Evolutionary conservation across 139 green algal species (phyloP).

Genomic region (Trebouxia sp.): DNA sequence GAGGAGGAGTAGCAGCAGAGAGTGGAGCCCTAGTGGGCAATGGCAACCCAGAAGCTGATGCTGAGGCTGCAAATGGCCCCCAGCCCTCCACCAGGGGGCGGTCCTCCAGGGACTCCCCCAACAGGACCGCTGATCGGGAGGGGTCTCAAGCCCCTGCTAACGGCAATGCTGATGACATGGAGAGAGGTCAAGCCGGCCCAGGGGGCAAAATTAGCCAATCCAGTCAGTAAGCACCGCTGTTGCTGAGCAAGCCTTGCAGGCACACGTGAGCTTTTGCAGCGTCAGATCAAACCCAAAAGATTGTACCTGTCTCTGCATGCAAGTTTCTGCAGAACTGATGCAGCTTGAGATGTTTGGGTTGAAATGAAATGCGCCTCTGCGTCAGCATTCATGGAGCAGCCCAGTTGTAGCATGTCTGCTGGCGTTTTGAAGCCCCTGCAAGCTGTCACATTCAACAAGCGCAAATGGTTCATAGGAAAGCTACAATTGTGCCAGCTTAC

Average conservation of each 20-base stretch:
- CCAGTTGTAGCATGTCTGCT: too few relatives aligned
- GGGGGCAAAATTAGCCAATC: not conserved
- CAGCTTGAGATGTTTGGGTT: too few relatives aligned
- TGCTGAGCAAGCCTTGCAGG: too few relatives aligned
- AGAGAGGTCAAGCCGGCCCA: not conserved
- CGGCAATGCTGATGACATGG: conserved; percentile 11
- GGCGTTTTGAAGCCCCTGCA: too few relatives aligned
- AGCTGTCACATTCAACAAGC: too few relatives aligned
- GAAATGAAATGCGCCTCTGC: too few relatives aligned
- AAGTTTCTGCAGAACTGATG: too few relatives aligned
- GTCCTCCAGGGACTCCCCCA: not conserved
- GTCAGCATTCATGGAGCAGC: too few relatives aligned
- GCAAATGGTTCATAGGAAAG: too few relatives aligned
- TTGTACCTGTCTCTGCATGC: too few relatives aligned
- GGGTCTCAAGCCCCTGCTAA: not conserved
- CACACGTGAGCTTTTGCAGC: too few relatives aligned
- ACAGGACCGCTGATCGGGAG: not conserved
- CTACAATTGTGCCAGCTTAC: too few relatives aligned
- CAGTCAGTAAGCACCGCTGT: not conserved
- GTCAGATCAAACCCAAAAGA: not conserved
- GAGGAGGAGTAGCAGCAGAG: not conserved
- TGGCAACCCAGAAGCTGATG: not conserved
- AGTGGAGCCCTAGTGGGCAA: conserved; percentile 1
- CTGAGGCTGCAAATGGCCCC: conserved; percentile 5
- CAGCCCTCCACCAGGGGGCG: not conserved